Percentiles rank a stretch among this genome's conserved stretches.
Conservation (phyloP, 192 early-diverging fungal genomes). For the Coemansia guatemalensis region DNA sequence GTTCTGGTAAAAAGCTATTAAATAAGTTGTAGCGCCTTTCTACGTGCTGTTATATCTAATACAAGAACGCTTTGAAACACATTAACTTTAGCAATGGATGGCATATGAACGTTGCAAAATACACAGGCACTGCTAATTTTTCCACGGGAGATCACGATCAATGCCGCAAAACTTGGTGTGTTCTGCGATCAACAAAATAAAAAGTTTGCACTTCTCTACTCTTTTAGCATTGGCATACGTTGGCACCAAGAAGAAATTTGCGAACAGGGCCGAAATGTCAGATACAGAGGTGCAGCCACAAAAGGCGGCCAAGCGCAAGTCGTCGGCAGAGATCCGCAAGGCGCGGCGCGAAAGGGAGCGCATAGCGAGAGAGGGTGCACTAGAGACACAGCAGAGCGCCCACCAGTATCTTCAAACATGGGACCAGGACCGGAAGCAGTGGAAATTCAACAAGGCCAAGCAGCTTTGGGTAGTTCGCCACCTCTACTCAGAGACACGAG, state of each 20-base stretch:
- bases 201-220: background rate
- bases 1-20: too few species aligned
- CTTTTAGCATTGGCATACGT: background rate
- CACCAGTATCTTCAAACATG: constrained; percentile 33
- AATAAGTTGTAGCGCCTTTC: too few species aligned
- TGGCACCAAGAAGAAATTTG: background rate
- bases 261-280: background rate
- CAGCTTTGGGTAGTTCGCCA: constrained; percentile 47
- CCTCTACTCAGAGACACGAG: constrained; percentile 28
- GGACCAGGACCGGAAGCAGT: constrained; percentile 7
- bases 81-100: background rate
- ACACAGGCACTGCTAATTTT: too few species aligned
- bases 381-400: constrained; percentile 28
- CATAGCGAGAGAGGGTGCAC: constrained; percentile 20
- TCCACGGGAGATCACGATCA: too few species aligned
- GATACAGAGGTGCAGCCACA: background rate
- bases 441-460: constrained; percentile 52
- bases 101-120: too few species aligned
- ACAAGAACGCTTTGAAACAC: background rate
- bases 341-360: constrained; percentile 31
- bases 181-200: background rate
- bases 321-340: constrained; percentile 35
- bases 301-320: constrained; percentile 35
- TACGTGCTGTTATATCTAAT: too few species aligned
- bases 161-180: background rate